Evolutionary conservation across 148 eudicot genomes (phyloP).

Genomic region (Pharnaceum exiguum): DNA sequence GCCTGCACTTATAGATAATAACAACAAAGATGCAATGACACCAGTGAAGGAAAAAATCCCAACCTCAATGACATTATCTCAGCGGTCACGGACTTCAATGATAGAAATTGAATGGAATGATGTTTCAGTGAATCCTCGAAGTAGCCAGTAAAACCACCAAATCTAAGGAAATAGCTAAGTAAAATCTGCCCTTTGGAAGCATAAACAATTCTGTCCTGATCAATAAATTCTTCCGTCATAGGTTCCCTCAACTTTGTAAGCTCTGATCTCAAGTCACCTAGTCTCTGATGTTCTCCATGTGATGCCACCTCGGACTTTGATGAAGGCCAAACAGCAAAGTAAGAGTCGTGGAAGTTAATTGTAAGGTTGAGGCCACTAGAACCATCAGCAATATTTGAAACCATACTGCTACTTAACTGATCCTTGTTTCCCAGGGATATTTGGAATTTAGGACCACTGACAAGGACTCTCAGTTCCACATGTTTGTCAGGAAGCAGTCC

Average conservation of each 20-base stretch:
- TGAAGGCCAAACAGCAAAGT: constrained; percentile 61
- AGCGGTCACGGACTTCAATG: constrained; percentile 41
- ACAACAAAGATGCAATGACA: constrained; percentile 10
- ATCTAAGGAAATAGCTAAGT: constrained; percentile 30
- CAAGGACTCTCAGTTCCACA: constrained; percentile 50
- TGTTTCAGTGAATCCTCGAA: constrained; percentile 38
- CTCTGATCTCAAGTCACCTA: constrained; percentile 25
- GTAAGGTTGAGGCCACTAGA: constrained; percentile 33
- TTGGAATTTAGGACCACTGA: constrained; percentile 58
- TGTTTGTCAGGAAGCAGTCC: constrained; percentile 53
- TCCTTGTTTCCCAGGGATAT: constrained; percentile 44
- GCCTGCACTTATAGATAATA: no score
- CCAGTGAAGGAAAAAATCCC: constrained; percentile 5
- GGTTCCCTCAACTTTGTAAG: constrained; percentile 31
- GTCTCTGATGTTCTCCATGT: constrained; percentile 25
- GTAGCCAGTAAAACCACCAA: constrained; percentile 60
- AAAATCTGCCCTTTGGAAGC: constrained; percentile 38
- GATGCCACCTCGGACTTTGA: constrained; percentile 26
- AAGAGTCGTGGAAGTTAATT: constrained; percentile 38
- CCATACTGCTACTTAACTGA: constrained; percentile 12
- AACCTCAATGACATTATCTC: constrained; percentile 54
- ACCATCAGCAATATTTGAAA: constrained; percentile 15
- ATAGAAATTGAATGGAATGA: constrained; percentile 31
- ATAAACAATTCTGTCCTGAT: constrained; percentile 31
- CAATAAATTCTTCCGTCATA: constrained; percentile 16